These are phyloP conservation scores for Sporothrix phasma DNA, from an alignment of 2,329 filamentous ascomycete genomes.

Conservation along the genomic window DNA sequence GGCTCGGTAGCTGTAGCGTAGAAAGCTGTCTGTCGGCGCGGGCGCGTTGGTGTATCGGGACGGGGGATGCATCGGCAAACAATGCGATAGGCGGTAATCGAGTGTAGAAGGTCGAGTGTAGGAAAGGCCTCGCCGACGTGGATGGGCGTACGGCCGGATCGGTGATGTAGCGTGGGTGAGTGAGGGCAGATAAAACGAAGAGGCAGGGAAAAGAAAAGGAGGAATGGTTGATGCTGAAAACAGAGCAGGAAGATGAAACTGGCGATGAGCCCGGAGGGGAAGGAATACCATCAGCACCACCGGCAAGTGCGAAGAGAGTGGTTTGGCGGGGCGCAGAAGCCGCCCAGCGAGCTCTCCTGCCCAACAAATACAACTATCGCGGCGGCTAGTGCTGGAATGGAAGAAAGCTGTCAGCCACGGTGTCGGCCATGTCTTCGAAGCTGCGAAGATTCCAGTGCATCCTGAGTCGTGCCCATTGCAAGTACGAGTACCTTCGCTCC, in stretches of 20 bases:
- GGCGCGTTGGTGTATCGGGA: neutral
- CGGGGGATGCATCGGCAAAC: constrained; percentile 4
- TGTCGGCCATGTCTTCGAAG: neutral
- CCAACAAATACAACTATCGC: neutral
- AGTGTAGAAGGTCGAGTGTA: too few relatives aligned
- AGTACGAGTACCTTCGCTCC: too few relatives aligned
- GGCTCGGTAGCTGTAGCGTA: neutral
- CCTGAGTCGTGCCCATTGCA: neutral
- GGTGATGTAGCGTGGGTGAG: neutral
- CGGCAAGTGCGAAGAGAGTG: neutral
- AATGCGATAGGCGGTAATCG: neutral
- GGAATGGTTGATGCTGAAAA: neutral
- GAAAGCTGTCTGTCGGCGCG: constrained; percentile 9
- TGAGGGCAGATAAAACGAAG: neutral
- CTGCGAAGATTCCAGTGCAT: neutral
- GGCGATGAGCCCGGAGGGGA: neutral
- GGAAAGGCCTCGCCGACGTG: neutral
- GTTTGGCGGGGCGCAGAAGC: neutral
- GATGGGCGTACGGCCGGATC: neutral
- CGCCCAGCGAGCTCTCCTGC: neutral
- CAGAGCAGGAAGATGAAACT: neutral
- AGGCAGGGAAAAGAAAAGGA: neutral
- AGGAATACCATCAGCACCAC: neutral
- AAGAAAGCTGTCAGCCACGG: constrained; percentile 10
- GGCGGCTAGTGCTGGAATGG: neutral